phyloP scores from a whole-genome alignment of 768 basidiomycete genomes.

The Termitomyces heimii region DNA sequence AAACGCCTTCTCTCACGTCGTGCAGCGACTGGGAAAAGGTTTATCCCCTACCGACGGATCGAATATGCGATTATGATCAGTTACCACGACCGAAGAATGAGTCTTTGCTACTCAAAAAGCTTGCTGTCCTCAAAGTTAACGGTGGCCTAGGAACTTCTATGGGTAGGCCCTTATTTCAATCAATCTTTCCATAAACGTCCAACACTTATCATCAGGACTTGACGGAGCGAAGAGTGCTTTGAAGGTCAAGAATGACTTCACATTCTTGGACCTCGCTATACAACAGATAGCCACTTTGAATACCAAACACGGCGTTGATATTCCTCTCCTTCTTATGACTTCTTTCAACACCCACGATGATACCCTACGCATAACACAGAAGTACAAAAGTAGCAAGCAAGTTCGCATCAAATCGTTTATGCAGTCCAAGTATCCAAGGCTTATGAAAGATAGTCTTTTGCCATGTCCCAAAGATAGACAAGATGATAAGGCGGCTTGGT shows the following conservation, averaged over 20 bases:
- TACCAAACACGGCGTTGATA: conserved; percentile 61
- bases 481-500: conserved; percentile 78
- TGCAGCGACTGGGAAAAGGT: conserved; percentile 15
- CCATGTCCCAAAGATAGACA: conserved; percentile 62
- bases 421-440: conserved; percentile 82
- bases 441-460: conserved; percentile 70
- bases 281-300: conserved; percentile 87
- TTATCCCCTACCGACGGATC: conserved; percentile 39
- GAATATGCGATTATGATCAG: conserved; percentile 63
- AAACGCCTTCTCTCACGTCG: neutral
- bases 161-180: conserved; percentile 34
- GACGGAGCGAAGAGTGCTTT: conserved; percentile 76
- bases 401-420: conserved; percentile 77
- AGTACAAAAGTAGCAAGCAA: conserved; percentile 71
- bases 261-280: conserved; percentile 80
- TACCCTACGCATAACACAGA: conserved; percentile 80
- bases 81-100: conserved; percentile 46
- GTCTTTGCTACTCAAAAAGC: conserved; percentile 37
- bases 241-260: conserved; percentile 85
- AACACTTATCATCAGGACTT: conserved; percentile 47
- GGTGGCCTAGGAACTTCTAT: conserved; percentile 84
- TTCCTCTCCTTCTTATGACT: conserved; percentile 89
- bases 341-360: conserved; percentile 92
- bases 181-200: neutral
- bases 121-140: conserved; percentile 60